Conservation (phyloP, 495 filamentous ascomycete species). For the Entonaema liquescens region DNA sequence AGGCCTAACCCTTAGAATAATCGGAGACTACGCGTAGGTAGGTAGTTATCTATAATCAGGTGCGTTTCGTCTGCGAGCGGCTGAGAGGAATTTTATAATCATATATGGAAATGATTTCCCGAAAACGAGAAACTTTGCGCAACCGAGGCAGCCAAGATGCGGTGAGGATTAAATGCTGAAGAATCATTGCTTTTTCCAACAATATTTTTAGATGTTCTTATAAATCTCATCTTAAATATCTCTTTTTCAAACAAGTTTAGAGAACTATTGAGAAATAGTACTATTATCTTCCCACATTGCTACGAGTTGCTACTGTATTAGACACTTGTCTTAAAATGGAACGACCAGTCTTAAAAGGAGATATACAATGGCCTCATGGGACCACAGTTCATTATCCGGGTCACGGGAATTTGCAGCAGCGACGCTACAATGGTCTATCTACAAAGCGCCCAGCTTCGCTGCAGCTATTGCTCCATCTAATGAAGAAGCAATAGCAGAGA, state of each 20-base stretch:
- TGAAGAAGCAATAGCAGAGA: constrained; percentile 5
- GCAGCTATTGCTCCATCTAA: constrained; percentile 6
- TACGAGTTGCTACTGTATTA: no score
- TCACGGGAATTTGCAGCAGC: constrained; percentile 14
- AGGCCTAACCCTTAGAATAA: background rate
- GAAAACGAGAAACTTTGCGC: no score
- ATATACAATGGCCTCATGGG: constrained; percentile 11
- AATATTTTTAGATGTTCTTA: no score
- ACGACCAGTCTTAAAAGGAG: background rate
- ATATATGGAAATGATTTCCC: background rate
- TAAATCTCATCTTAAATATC: no score
- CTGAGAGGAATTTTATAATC: background rate
- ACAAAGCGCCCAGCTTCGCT: constrained; percentile 8
- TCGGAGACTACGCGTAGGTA: background rate
- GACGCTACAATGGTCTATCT: constrained; percentile 20
- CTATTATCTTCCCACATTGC: no score
- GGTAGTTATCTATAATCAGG: background rate
- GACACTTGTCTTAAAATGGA: no score
- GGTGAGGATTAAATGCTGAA: background rate
- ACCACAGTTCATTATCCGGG: constrained; percentile 2
- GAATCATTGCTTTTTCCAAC: background rate
- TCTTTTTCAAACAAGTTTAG: no score
- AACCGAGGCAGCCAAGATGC: background rate
- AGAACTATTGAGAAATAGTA: no score
- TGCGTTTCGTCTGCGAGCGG: background rate